Conservation (phyloP, 352 stramenopile species). For the Peronospora belbahrii region DNA sequence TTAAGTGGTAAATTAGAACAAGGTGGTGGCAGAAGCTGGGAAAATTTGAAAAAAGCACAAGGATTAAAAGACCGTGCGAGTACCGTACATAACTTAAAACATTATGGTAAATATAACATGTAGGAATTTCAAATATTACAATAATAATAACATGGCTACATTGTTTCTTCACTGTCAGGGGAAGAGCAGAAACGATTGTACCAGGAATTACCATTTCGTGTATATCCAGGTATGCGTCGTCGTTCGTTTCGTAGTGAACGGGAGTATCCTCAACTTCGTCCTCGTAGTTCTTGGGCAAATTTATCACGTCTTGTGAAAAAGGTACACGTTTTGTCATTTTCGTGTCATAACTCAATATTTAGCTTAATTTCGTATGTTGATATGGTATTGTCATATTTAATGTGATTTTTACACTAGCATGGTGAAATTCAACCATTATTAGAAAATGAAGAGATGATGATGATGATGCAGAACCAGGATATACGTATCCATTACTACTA, state of each 20-base stretch:
- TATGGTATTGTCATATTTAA: too few species aligned
- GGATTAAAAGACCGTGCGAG: slow-evolving; percentile 61
- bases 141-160: not conserved
- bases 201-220: slow-evolving; percentile 61
- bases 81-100: slow-evolving; percentile 61
- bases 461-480: slow-evolving; percentile 39
- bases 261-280: slow-evolving; percentile 46
- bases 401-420: too few species aligned
- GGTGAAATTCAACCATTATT: slow-evolving; percentile 53
- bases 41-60: slow-evolving; percentile 51
- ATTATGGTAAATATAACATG: slow-evolving; percentile 31
- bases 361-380: too few species aligned
- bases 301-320: slow-evolving; percentile 39
- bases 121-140: not conserved
- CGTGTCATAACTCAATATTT: too few species aligned
- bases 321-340: not conserved
- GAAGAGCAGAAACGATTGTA: slow-evolving; percentile 67
- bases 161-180: slow-evolving; percentile 17
- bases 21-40: slow-evolving; percentile 35
- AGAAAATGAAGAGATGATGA: slow-evolving; percentile 25
- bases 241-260: slow-evolving; percentile 58
- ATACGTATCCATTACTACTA: slow-evolving; percentile 49
- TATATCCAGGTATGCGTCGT: slow-evolving; percentile 49
- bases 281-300: slow-evolving; percentile 46
- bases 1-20: slow-evolving; percentile 12